Conservation (phyloP, 2,329 filamentous ascomycete species). For the Teratosphaeria nubilosa region DNA sequence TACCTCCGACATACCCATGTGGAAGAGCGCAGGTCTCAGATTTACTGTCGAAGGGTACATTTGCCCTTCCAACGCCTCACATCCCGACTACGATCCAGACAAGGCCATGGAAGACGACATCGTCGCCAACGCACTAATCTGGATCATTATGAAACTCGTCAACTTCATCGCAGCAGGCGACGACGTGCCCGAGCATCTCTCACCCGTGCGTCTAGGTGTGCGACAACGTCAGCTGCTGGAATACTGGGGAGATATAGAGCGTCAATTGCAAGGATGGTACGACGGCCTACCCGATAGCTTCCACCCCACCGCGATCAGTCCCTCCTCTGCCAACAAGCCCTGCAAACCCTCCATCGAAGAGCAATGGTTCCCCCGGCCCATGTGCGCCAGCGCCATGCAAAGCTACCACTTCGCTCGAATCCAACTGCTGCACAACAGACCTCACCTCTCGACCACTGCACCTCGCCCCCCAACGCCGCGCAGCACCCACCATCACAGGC, state of each 20-base stretch:
- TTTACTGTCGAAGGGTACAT: conserved; percentile 45
- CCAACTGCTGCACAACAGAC: conserved; percentile 50
- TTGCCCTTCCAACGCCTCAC: conserved; percentile 37
- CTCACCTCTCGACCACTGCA: conserved; percentile 40
- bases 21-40: conserved; percentile 53
- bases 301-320: conserved; percentile 43
- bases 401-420: conserved; percentile 56
- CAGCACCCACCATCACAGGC: conserved; percentile 39
- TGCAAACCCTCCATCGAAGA: conserved; percentile 29
- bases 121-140: conserved; percentile 54
- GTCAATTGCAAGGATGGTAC: conserved; percentile 50
- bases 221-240: conserved; percentile 41
- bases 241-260: conserved; percentile 46
- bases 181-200: conserved; percentile 32
- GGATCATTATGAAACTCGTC: conserved; percentile 56
- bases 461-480: conserved; percentile 4
- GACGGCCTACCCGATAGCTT: conserved; percentile 51
- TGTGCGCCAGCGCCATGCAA: conserved; percentile 58
- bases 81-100: conserved; percentile 32
- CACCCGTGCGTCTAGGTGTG: conserved; percentile 33
- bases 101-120: conserved; percentile 51
- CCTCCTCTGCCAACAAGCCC: conserved; percentile 19
- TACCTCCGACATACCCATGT: conserved; percentile 51
- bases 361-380: conserved; percentile 53
- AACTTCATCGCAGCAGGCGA: conserved; percentile 54